Evolutionary conservation across 805 yeast genomes (phyloP).

Genomic region (Torulaspora maleeae): DNA sequence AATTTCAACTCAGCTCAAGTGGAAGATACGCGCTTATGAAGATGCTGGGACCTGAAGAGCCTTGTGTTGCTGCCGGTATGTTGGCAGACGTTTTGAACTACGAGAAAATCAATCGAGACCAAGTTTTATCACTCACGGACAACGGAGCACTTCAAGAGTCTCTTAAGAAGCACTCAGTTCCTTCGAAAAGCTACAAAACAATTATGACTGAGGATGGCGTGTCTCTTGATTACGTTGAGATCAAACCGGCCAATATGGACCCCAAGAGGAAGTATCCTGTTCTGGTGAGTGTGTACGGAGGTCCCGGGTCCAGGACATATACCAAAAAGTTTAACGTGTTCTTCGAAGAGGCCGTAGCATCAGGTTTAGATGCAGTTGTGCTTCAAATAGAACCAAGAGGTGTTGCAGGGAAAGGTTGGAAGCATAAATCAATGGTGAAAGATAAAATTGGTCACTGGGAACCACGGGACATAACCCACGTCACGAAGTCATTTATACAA

Average conservation of each 20-base stretch:
- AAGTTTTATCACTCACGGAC: conserved; percentile 16
- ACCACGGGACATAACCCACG: conserved; percentile 58
- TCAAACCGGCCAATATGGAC: conserved; percentile 55
- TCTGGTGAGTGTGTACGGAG: conserved; percentile 68
- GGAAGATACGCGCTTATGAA: conserved; percentile 42
- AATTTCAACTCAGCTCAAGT: conserved; percentile 52
- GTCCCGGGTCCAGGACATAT: conserved; percentile 70
- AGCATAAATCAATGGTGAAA: conserved; percentile 51
- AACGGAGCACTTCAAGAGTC: conserved; percentile 29
- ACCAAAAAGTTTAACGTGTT: conserved; percentile 45
- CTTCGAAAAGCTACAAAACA: conserved; percentile 40
- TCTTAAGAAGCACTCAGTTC: conserved; percentile 42
- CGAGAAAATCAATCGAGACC: conserved; percentile 1
- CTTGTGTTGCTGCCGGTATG: conserved; percentile 28
- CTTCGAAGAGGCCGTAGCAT: conserved; percentile 56
- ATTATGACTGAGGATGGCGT: conserved; percentile 40
- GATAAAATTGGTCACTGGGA: conserved; percentile 68
- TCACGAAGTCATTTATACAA: conserved; percentile 47
- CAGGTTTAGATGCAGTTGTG: conserved; percentile 56
- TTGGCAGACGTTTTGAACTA: conserved; percentile 13
- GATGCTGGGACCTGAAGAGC: conserved; percentile 26
- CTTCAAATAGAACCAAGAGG: conserved; percentile 76
- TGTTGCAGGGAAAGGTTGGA: conserved; percentile 77
- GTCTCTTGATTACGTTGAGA: conserved; percentile 52
- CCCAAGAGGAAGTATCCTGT: conserved; percentile 51